These are phyloP conservation scores for Podospora sp. DNA, from an alignment of 495 filamentous ascomycete species.

Conservation along the genomic window DNA sequence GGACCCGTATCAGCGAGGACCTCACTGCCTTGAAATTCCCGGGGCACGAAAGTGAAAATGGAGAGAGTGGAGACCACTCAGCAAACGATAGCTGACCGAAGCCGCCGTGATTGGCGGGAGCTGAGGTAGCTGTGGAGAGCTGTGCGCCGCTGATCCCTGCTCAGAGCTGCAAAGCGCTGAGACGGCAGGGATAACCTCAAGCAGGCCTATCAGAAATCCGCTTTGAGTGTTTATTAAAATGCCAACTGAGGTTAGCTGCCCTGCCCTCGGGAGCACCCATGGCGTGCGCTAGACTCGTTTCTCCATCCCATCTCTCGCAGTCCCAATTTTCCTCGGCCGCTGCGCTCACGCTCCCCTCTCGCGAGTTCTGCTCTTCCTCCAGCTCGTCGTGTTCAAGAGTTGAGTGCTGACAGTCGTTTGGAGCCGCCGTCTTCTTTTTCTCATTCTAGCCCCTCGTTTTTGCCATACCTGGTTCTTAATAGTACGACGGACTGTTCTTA, in stretches of 20 bases:
- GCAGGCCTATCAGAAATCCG: constrained; percentile 20
- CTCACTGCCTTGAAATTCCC: neutral
- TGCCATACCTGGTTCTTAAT: constrained; percentile 21
- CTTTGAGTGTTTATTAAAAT: constrained; percentile 14
- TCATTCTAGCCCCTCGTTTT: constrained; percentile 26
- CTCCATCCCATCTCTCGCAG: constrained; percentile 13
- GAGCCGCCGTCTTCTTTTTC: constrained; percentile 15
- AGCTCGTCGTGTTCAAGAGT: constrained; percentile 22
- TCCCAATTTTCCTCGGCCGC: constrained; percentile 15
- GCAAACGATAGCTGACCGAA: neutral
- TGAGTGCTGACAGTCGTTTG: constrained; percentile 37
- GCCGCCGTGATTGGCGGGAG: constrained; percentile 4
- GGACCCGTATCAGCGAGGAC: neutral
- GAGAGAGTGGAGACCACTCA: neutral
- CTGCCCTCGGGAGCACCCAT: constrained; percentile 30
- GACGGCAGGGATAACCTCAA: constrained; percentile 20
- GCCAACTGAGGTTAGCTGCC: constrained; percentile 7
- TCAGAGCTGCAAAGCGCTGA: constrained; percentile 5
- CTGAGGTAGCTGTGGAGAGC: constrained; percentile 2
- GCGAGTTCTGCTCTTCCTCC: constrained; percentile 1
- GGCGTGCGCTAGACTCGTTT: constrained; percentile 26
- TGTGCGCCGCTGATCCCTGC: constrained; percentile 14
- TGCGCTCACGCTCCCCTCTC: constrained; percentile 14
- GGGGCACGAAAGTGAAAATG: neutral
- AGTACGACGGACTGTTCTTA: constrained; percentile 2